Base-by-base conservation (phyloP, 2,329 filamentous ascomycete species). In the Kalaharituber pfeilii region DNA sequence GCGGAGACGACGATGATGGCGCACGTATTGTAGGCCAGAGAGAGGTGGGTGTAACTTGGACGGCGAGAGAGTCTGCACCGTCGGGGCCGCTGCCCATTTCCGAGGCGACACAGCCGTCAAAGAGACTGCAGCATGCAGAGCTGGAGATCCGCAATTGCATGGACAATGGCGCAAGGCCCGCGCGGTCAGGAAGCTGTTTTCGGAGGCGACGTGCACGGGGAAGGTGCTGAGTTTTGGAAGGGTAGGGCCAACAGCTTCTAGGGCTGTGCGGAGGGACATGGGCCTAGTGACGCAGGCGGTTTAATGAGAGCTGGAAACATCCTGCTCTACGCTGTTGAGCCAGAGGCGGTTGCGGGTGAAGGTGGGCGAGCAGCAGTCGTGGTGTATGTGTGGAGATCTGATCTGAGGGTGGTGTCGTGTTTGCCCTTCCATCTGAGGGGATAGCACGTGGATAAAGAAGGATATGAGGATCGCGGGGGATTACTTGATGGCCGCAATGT, bases 101-200 rank as follows among this genome's bases (percentile, higher is more conserved):
- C 91, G 91, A 98, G 26, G 87, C 89, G 28, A 95, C 91, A 66
- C 95, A 98, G 20, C 91, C 91, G 56, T 91, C 89, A 67, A 96
- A 94, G 60, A 98, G 71, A 64, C 82, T 88, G 56, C 91, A 81
- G 71, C 91, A 98, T 39, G 93, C 91, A 3, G 87, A 94, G 29
- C 93, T 93, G 13, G 86, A 98, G 78, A 68, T 96, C 78, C 30
- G 91, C 91, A 63, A 98, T 86, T 60, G 86, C 88, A 56, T 87
- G 79, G 20, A 96, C 80, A 5, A 83, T 71, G 20, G 80, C 80
- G 81, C 81, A 15, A 98, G 80, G 5, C 91, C 91, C 3, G 91
- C 91, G 91, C 91, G 2, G 91, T 98, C 59, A 93, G 91, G 76
- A 98, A 98, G 76, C 98, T 98, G 77, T 98, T 98, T 73, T 91